Percentiles rank a stretch among this genome's conserved stretches.
phyloP scores from a whole-genome alignment of 371 early-diverging fungal genomes.

The Dinochytrium kinnereticum region DNA sequence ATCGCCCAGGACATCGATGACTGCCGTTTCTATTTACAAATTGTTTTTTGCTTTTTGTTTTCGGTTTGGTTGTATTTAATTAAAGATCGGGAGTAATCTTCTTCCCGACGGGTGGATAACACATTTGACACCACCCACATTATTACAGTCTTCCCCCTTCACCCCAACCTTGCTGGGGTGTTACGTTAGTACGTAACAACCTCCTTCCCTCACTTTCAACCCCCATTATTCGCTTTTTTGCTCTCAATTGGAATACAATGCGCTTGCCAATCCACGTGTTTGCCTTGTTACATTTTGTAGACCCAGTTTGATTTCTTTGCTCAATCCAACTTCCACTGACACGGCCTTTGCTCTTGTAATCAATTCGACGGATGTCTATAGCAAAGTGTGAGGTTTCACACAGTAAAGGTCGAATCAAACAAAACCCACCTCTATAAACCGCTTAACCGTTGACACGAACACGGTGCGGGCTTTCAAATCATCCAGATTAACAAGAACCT shows the following conservation, averaged over 20 bases:
- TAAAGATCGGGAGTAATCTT: no score
- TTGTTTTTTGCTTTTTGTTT: no score
- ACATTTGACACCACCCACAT: no score
- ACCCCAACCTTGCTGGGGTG: no score
- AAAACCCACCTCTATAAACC: conserved; percentile 7
- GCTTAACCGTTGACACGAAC: background rate
- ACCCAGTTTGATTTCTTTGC: background rate
- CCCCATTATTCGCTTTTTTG: background rate
- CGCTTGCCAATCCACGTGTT: background rate
- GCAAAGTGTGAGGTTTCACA: background rate
- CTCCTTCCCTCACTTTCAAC: background rate
- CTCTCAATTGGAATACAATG: background rate
- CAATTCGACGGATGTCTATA: conserved; percentile 4
- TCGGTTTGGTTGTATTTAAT: no score
- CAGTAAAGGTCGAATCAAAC: background rate
- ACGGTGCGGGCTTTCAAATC: background rate
- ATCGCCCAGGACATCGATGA: no score
- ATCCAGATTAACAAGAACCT: background rate
- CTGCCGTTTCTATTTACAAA: no score
- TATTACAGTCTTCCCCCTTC: no score
- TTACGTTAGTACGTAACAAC: no score
- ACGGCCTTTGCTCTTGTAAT: background rate
- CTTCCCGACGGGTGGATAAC: no score
- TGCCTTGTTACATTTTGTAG: background rate
- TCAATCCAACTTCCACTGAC: background rate